Base-by-base conservation (phyloP, 805 yeast genomes). In the Cyberlindnera misumaiensis region DNA sequence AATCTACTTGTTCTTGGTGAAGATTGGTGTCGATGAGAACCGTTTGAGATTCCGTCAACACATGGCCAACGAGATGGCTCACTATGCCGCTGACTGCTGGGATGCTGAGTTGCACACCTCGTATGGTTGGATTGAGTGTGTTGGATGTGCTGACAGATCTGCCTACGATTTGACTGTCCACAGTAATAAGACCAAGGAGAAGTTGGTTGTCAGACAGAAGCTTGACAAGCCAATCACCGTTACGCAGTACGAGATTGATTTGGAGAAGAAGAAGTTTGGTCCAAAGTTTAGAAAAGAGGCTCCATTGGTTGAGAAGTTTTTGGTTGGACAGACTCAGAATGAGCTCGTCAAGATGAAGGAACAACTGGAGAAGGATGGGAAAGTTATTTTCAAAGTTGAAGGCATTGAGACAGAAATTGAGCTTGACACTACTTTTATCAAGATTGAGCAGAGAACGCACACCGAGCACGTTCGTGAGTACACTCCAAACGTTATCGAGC, bases 61-160 rank as follows among this genome's bases (percentile, higher is more conserved):
- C 68, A 81, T 93, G 95, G 73, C 81, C 53, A 93, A 93, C 62
- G 99, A 93, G 71, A 93, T 93, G 99, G 99, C 99, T 14, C 99
- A 93, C 65, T 93, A 93, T 64, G 98, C 98, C 44, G 80, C 95
- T 51, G 99, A 93, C 69, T 93, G 99, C 73, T 93, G 99, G 99
- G 99, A 93, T 68, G 97, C 95, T 49, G 99, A 93, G 71, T 73
- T 93, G 56, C 80, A 84, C 53, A 81, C 96, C 31, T 86, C 96
- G 26, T 93, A 87, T 56, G 99, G 99, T 55, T 93, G 99, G 99
- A 85, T 93, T 55, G 99, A 93, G 71, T 94, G 98, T 80, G 97
- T 93, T 61, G 99, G 99, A 52, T 93, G 97, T 71, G 99, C 99
- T 49, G 99, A 93, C 68, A 80, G 99, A 72, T 85, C 96, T 33